A percentile compares a stretch with the other conserved stretches of the same genome.
Evolutionary conservation across 768 basidiomycete species (phyloP).

Genomic region (Xanthoconium purpureum): DNA sequence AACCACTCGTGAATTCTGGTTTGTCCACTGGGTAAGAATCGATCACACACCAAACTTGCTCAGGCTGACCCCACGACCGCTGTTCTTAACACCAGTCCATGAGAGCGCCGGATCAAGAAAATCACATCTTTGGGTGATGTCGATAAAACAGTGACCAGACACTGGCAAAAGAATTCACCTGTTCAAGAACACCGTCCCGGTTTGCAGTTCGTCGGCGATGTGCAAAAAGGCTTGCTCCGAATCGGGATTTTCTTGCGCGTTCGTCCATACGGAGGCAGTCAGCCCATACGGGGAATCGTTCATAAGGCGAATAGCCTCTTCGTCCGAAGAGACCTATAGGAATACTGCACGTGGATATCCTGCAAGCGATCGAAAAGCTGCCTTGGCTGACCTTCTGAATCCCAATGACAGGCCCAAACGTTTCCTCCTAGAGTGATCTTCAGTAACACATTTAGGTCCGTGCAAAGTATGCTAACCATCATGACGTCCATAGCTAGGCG

Average conservation of each 20-base stretch:
- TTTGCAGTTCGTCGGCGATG: conserved; percentile 66
- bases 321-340: conserved; percentile 71
- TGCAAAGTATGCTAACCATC: conserved; percentile 50
- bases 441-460: no score
- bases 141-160: background rate
- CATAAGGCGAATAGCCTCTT: conserved; percentile 87
- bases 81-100: conserved; percentile 95
- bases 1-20: background rate
- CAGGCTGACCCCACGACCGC: conserved; percentile 86
- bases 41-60: conserved; percentile 76
- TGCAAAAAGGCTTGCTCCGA: conserved; percentile 67
- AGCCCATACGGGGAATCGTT: conserved; percentile 96
- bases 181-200: conserved; percentile 94
- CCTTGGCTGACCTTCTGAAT: conserved; percentile 72
- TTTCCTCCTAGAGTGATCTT: conserved; percentile 58
- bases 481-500: conserved; percentile 84
- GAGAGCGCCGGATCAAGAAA: conserved; percentile 88
- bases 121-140: conserved; percentile 61
- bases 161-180: conserved; percentile 39
- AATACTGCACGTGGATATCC: background rate
- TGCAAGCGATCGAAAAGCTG: background rate
- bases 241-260: conserved; percentile 53
- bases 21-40: background rate
- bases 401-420: conserved; percentile 91
- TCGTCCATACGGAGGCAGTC: conserved; percentile 94